A percentile compares a stretch with the other conserved stretches of the same genome.
Evolutionary conservation across 768 basidiomycete genomes (phyloP).

Genomic region (Aureoboletus auriporus): DNA sequence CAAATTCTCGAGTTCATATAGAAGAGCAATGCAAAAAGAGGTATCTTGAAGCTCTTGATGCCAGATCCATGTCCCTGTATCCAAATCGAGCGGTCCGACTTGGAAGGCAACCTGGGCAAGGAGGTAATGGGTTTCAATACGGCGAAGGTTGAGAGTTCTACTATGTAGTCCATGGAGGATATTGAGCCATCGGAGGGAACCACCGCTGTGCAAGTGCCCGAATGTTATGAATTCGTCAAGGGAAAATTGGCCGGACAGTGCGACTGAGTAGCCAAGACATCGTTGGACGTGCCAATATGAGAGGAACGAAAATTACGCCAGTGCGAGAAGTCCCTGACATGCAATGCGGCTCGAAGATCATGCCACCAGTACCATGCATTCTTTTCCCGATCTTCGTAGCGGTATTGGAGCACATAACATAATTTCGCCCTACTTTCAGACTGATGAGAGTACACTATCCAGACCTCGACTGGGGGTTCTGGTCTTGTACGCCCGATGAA

Average conservation of each 20-base stretch:
- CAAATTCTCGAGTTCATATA: background rate
- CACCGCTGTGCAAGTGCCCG: background rate
- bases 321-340: too few relatives aligned
- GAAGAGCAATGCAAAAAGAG: background rate
- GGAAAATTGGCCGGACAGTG: background rate
- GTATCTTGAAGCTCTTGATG: background rate
- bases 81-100: background rate
- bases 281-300: background rate
- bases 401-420: too few relatives aligned
- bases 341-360: too few relatives aligned
- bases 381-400: too few relatives aligned
- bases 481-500: background rate
- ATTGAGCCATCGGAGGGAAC: background rate
- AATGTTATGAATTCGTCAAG: background rate
- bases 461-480: background rate
- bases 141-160: background rate
- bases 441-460: too few relatives aligned
- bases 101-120: background rate
- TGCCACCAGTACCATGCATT: too few relatives aligned
- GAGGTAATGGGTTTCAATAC: background rate
- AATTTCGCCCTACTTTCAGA: too few relatives aligned
- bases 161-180: background rate
- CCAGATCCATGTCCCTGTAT: background rate
- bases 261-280: background rate
- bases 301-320: too few relatives aligned